A percentile compares a stretch with the other conserved stretches of the same genome.
phyloP scores from a whole-genome alignment of 345 rosid genomes.

The Limnanthes douglasii region DNA sequence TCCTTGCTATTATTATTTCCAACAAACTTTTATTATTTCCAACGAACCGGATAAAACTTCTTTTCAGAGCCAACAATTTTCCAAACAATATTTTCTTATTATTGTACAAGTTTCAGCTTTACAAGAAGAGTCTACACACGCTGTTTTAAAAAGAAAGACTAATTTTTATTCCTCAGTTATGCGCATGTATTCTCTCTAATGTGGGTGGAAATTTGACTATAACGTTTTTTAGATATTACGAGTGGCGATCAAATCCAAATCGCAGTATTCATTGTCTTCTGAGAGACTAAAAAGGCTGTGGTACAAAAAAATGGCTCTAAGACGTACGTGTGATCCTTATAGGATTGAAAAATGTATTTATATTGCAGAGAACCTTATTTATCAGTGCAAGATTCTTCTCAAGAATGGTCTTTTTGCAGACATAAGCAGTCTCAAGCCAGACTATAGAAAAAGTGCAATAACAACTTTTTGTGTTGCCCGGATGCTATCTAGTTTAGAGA shows the following conservation, averaged over 20 bases:
- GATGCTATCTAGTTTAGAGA: too few species aligned
- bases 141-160: too few species aligned
- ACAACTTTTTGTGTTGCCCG: too few species aligned
- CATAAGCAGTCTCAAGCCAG: slow-evolving; percentile 24
- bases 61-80: too few species aligned
- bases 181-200: too few species aligned
- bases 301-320: slow-evolving; percentile 29
- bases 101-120: too few species aligned
- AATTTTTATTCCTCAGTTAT: slow-evolving; percentile 1
- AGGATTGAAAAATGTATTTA: slow-evolving; percentile 25
- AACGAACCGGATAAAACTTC: too few species aligned
- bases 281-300: slow-evolving; percentile 44
- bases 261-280: slow-evolving; percentile 54
- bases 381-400: slow-evolving; percentile 15
- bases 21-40: too few species aligned
- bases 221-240: slow-evolving; percentile 6
- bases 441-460: too few species aligned
- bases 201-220: not conserved
- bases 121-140: too few species aligned
- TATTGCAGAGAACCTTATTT: slow-evolving; percentile 30
- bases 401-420: slow-evolving; percentile 37
- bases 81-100: too few species aligned
- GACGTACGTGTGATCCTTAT: slow-evolving; percentile 25
- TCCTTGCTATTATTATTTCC: too few species aligned
- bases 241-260: slow-evolving; percentile 32